These are phyloP conservation scores for Heimioporus retisporus DNA, from an alignment of 1,284 basidiomycete genomes.

Conservation along the genomic window DNA sequence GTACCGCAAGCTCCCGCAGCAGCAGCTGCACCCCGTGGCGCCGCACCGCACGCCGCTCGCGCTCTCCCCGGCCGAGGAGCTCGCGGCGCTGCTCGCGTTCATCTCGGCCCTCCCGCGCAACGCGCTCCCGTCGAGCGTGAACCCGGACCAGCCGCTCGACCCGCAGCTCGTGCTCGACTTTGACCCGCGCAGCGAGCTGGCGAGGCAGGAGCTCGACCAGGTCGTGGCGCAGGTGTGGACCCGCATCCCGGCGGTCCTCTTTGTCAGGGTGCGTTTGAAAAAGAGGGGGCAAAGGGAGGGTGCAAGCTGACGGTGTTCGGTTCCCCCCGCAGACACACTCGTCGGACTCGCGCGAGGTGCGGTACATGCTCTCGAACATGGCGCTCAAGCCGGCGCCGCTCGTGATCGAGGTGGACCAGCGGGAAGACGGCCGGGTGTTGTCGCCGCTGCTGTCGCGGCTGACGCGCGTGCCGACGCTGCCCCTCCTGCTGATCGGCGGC, in stretches of 20 bases:
- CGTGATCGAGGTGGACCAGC: slow-evolving; percentile 80
- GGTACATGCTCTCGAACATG: slow-evolving; percentile 67
- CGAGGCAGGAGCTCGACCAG: slow-evolving; percentile 64
- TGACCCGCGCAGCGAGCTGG: slow-evolving; percentile 70
- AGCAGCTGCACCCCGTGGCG: slow-evolving; percentile 27
- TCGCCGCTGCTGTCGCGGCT: slow-evolving; percentile 64
- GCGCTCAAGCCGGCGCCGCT: slow-evolving; percentile 75
- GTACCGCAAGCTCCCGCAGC: slow-evolving; percentile 33
- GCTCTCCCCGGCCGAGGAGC: slow-evolving; percentile 71
- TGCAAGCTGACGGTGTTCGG: too few relatives aligned
- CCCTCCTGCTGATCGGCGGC: slow-evolving; percentile 80
- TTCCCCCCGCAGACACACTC: slow-evolving; percentile 65
- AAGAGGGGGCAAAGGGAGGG: too few relatives aligned
- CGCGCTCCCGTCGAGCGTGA: slow-evolving; percentile 74
- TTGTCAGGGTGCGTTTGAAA: slow-evolving; percentile 81
- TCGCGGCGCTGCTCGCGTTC: slow-evolving; percentile 83
- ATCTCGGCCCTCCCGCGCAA: slow-evolving; percentile 84
- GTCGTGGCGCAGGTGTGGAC: slow-evolving; percentile 74
- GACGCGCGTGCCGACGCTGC: slow-evolving; percentile 66
- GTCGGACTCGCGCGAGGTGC: slow-evolving; percentile 73
- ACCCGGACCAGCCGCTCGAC: slow-evolving; percentile 76
- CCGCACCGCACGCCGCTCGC: slow-evolving; percentile 50
- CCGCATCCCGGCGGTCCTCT: slow-evolving; percentile 82
- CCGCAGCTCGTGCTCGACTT: slow-evolving; percentile 87
- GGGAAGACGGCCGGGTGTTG: slow-evolving; percentile 61